Percentiles rank a stretch among this genome's conserved stretches.
These are phyloP conservation scores for Starmerella tilneyi DNA, from an alignment of 805 yeast species.

Conservation along the genomic window DNA sequence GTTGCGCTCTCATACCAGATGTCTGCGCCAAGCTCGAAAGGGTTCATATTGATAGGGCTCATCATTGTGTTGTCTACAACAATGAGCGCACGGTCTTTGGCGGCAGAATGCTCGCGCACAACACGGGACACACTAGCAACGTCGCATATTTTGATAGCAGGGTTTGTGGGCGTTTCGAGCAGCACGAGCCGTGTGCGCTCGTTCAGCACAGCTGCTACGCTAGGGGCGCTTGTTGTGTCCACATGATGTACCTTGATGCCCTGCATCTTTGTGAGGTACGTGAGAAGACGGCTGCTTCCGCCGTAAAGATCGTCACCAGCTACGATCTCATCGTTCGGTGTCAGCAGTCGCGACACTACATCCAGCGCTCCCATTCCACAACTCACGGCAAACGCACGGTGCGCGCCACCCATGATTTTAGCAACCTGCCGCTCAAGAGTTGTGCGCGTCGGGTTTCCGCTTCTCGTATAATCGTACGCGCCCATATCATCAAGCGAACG, in stretches of 20 bases:
- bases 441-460: conserved; percentile 90
- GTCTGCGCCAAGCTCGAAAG: conserved; percentile 78
- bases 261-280: conserved; percentile 54
- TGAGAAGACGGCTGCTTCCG: conserved; percentile 79
- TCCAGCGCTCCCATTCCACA: conserved; percentile 92
- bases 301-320: conserved; percentile 95
- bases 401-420: conserved; percentile 60
- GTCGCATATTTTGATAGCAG: conserved; percentile 79
- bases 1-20: conserved; percentile 92
- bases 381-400: conserved; percentile 67
- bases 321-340: conserved; percentile 79
- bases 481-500: conserved; percentile 63
- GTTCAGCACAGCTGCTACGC: conserved; percentile 48
- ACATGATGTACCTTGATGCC: conserved; percentile 60
- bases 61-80: conserved; percentile 96
- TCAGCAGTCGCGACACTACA: conserved; percentile 61
- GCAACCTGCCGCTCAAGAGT: conserved; percentile 68
- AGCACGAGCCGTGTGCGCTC: conserved; percentile 62
- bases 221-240: conserved; percentile 66
- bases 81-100: conserved; percentile 43
- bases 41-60: conserved; percentile 80
- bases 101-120: conserved; percentile 50
- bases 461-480: conserved; percentile 75
- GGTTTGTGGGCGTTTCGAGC: conserved; percentile 89
- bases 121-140: conserved; percentile 53